Base-by-base conservation (phyloP, 2,329 filamentous ascomycete species). In the Exophiala sideris region DNA sequence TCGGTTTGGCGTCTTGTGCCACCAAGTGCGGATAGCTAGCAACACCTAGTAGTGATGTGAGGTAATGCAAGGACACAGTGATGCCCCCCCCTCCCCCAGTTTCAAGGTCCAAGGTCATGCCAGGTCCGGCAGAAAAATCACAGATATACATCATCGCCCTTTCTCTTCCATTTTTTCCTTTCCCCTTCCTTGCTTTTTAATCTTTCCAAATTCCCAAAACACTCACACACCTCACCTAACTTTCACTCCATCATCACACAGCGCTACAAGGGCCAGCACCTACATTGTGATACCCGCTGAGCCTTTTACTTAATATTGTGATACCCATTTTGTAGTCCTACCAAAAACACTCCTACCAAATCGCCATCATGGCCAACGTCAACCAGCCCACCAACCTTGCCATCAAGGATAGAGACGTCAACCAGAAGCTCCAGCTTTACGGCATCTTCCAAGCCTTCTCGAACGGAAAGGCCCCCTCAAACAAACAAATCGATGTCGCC, bases 401-500 rank as follows among this genome's bases (percentile, higher is more conserved):
- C 76, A 72, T 82, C 71, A 92, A 91, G 80, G 89, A 95, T 76
- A 81, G 81, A 63, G 86, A 74, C 70, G 86, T 97, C 74, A 94
- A 94, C 74, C 84, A 85, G 70, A 99, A 99, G 79, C 85, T 99
- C 48, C 91, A 96, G 74, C 75, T 97, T 35, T 99, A 95, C 67
- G 94, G 49, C n/a, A 57, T 35, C 32, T 29, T 21, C 44, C 74
- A 71, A 78, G 92, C 91, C 48, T 96, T 97, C 72, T 80, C 88
- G 68, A 82, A 85, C 64, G 91, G 91, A 77, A 97, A 96, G 73
- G 85, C 91, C 42, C 92, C 92, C 59, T 95, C 91, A 66, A 96
- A 96, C 73, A 89, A 92, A 66, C 91, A 96, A 77, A 95, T 96
- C 70, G 94, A 97, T 76, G 80, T 96, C 45, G 91, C 94, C 24